Conservation (phyloP, 768 basidiomycete species). For the Auricularia auricula-judae region DNA sequence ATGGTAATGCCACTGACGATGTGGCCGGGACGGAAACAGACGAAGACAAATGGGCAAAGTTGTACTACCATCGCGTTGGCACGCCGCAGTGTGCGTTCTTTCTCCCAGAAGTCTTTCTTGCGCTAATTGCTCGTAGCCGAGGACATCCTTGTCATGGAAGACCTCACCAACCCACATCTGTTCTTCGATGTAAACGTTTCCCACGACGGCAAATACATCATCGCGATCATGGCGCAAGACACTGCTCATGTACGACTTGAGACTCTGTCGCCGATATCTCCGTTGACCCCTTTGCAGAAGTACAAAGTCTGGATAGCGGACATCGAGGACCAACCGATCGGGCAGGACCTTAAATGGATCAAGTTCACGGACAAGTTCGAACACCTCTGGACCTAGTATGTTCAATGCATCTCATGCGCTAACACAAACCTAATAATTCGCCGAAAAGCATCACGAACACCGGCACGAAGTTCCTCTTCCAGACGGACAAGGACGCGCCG, state of each 20-base stretch:
- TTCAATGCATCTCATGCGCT: background rate
- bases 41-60: slow-evolving; percentile 55
- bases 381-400: background rate
- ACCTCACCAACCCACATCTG: slow-evolving; percentile 53
- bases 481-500: slow-evolving; percentile 56
- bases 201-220: slow-evolving; percentile 56
- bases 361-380: slow-evolving; percentile 63
- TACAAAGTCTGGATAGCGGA: slow-evolving; percentile 67
- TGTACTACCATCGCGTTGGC: slow-evolving; percentile 67
- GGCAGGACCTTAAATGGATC: slow-evolving; percentile 56
- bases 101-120: background rate
- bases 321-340: slow-evolving; percentile 43
- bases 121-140: slow-evolving; percentile 31
- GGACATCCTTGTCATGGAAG: slow-evolving; percentile 56
- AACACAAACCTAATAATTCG: background rate
- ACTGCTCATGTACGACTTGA: slow-evolving; percentile 42
- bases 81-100: slow-evolving; percentile 47
- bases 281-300: slow-evolving; percentile 32
- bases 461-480: slow-evolving; percentile 48
- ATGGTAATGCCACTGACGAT: slow-evolving; percentile 36
- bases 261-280: slow-evolving; percentile 1
- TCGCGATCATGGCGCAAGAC: slow-evolving; percentile 44
- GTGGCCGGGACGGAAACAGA: slow-evolving; percentile 47
- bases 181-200: slow-evolving; percentile 48
- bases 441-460: slow-evolving; percentile 49